These are phyloP conservation scores for Kwoniella mangroviensis DNA, from an alignment of 768 basidiomycete species.

Conservation along the genomic window DNA sequence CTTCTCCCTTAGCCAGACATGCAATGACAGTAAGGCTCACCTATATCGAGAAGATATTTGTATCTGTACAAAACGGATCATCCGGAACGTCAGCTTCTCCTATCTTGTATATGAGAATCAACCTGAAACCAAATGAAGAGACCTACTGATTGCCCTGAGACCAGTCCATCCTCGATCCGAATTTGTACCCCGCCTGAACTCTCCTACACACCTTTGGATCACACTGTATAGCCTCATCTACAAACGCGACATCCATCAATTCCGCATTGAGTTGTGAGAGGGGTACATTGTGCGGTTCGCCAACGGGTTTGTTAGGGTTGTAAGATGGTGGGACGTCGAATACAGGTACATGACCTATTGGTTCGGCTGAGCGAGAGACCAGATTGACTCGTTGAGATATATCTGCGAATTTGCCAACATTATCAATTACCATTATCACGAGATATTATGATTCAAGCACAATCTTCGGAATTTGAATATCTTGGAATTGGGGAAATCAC, in stretches of 20 bases:
- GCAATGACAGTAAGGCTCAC: constrained; percentile 25
- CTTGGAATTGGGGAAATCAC: too few relatives aligned
- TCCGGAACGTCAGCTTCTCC: too few relatives aligned
- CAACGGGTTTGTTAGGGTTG: constrained; percentile 32
- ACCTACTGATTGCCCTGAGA: constrained; percentile 45
- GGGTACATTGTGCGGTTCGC: constrained; percentile 26
- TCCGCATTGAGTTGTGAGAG: constrained; percentile 39
- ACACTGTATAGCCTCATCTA: constrained; percentile 53
- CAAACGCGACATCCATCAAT: constrained; percentile 53
- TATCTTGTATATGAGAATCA: too few relatives aligned
- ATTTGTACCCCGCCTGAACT: constrained; percentile 37
- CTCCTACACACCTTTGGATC: constrained; percentile 33
- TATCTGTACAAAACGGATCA: constrained; percentile 24
- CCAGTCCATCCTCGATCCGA: constrained; percentile 40
- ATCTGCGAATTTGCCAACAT: constrained; percentile 18
- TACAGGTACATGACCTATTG: constrained; percentile 36
- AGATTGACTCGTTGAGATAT: constrained; percentile 54
- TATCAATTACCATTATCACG: too few relatives aligned
- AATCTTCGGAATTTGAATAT: not conserved
- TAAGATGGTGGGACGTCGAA: constrained; percentile 27
- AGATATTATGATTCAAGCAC: too few relatives aligned
- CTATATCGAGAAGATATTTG: constrained; percentile 56
- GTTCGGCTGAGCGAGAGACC: constrained; percentile 34
- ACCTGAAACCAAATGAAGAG: not conserved
- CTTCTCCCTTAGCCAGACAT: not conserved